Conservation (phyloP, 2,329 filamentous ascomycete species). For the Apiospora phragmitis region DNA sequence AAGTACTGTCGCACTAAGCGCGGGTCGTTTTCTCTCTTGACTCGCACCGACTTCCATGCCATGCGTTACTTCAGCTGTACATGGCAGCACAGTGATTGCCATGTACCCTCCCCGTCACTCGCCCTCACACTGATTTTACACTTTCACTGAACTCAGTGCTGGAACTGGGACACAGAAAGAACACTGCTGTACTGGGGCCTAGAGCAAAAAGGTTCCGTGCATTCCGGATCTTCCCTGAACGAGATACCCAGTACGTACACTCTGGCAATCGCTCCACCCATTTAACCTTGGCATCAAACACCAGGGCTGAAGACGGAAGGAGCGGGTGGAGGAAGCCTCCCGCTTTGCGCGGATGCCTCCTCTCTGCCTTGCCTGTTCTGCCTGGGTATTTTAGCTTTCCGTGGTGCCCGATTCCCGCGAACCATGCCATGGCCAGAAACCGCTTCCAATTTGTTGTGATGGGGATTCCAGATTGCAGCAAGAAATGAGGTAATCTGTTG, state of each 20-base stretch:
- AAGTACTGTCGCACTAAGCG: constrained; percentile 1
- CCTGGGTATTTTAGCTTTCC: neutral
- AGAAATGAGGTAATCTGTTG: constrained; percentile 1
- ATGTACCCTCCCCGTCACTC: neutral
- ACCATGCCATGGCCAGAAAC: neutral
- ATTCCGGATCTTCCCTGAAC: neutral
- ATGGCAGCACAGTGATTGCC: neutral
- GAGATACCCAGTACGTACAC: neutral
- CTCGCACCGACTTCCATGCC: neutral
- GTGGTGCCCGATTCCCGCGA: neutral
- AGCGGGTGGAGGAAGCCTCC: constrained; percentile 4
- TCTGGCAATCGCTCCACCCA: neutral
- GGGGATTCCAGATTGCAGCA: neutral
- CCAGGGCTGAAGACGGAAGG: neutral
- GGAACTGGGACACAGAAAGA: neutral
- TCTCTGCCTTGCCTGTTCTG: neutral
- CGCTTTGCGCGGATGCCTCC: neutral
- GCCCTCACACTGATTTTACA: neutral
- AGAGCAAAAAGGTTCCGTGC: neutral
- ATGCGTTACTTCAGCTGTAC: neutral
- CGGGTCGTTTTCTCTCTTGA: neutral
- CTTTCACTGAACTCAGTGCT: neutral
- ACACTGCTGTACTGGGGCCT: neutral
- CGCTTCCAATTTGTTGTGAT: neutral
- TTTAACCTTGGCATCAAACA: neutral